Evolutionary conservation across 164 flowering plant species (phyloP), one percentile per base, ranked within the genome.

Genomic region (Aristolochia contorta): DNA sequence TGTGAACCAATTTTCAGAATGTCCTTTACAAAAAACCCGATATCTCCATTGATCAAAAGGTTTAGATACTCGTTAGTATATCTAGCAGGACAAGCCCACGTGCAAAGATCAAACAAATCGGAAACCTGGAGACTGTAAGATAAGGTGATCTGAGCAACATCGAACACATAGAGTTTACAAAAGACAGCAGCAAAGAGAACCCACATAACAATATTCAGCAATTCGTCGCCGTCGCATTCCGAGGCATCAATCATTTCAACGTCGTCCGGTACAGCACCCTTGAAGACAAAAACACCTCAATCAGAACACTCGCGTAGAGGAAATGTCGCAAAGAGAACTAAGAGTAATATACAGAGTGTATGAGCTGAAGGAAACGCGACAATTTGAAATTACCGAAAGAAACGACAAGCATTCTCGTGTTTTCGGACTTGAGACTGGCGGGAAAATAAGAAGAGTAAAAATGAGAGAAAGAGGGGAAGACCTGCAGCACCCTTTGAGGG

Each of bases 141-240:
- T 18, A 52, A 52, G 15, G 21, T 20, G 15, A 52, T 21, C 10
- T 12, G 12, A 8, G 43, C 43, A 37, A 37, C 43, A 21, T 8
- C 55, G 21, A 52, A 52, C 21, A 52, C 6, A 24, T 20, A 19
- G 14, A 21, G 19, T 9, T n/a, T 8, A 51, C 12, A 51, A 51
- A 51, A n/a, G 24, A 52, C 12, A 52, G 10, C 22, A 5, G 22
- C 22, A 2, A 21, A 52, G 55, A 20, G 55, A 52, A 52, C 55
- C 14, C 23, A 52, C 55, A 24, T 21, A 24, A 52, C 21, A 21
- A 52, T 52, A 21, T 52, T 52, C 27, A 52, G 24, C 15, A 52
- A 52, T 52, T 52, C 55, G 21, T 52, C 55, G 21, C 25, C 55
- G 15, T 52, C 24, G 24, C 55, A 52, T 19, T 52, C 55, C 15